Percentiles rank a stretch among this genome's conserved stretches.
Conservation (phyloP, 192 early-diverging fungal species). For the Linnemannia schmuckeri region DNA sequence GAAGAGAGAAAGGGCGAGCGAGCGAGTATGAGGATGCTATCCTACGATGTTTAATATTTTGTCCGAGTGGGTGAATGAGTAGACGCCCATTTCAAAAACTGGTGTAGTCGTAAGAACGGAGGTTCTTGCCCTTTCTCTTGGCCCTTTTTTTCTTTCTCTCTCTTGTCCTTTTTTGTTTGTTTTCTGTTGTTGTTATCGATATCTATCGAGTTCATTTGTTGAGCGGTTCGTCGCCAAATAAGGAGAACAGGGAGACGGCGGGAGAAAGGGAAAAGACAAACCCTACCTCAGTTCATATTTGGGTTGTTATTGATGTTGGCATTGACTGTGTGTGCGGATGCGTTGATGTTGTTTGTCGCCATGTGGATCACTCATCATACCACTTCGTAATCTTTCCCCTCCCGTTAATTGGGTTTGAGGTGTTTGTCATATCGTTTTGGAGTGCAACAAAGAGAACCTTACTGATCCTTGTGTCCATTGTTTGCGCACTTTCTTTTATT, state of each 20-base stretch:
- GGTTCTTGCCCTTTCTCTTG: conserved; percentile 17
- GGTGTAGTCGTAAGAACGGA: conserved; percentile 33
- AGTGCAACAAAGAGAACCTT: background rate
- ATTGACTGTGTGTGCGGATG: background rate
- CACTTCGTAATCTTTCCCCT: too few species aligned
- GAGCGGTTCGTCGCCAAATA: background rate
- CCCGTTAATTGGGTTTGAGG: too few species aligned
- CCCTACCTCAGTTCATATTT: background rate
- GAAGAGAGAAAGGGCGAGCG: background rate
- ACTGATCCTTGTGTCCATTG: background rate
- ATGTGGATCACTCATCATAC: too few species aligned
- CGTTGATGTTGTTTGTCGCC: too few species aligned
- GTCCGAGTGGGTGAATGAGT: conserved; percentile 10
- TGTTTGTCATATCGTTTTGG: background rate
- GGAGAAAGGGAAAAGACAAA: background rate
- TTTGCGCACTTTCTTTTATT: background rate
- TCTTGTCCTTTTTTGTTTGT: conserved; percentile 10
- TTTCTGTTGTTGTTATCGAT: background rate
- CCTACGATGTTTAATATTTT: background rate
- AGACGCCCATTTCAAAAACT: conserved; percentile 12
- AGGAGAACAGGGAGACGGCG: background rate
- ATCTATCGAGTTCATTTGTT: background rate
- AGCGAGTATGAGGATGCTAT: background rate
- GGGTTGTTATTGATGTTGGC: background rate
- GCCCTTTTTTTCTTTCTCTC: conserved; percentile 25